phyloP scores from a whole-genome alignment of 2,329 filamentous ascomycete genomes.

The Hawksworthiomyces lignivorus region DNA sequence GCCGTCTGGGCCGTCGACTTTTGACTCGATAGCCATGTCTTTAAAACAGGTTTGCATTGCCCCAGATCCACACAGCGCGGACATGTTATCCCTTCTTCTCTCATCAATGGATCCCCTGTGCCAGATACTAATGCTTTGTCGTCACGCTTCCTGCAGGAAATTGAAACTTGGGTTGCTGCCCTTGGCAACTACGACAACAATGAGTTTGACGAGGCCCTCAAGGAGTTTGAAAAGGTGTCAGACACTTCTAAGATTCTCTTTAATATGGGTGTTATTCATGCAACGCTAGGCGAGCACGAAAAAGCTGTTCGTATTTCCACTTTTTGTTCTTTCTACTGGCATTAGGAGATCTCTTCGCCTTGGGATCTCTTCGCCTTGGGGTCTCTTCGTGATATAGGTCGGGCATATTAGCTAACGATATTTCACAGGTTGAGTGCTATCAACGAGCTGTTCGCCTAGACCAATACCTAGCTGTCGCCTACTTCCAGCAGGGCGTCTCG shows the following conservation, averaged over 20 bases:
- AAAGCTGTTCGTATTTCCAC: conserved; percentile 65
- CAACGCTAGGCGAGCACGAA: conserved; percentile 90
- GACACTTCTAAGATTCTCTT: conserved; percentile 98
- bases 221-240: conserved; percentile 75
- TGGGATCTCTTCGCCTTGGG: no score
- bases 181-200: conserved; percentile 92
- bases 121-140: no score
- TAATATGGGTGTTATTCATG: conserved; percentile 97
- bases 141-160: no score
- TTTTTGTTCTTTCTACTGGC: no score
- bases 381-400: no score
- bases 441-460: conserved; percentile 85
- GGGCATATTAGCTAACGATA: no score
- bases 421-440: conserved; percentile 93
- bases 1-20: not conserved
- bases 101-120: no score
- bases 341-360: no score
- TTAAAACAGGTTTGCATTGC: conserved; percentile 29
- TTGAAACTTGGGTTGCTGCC: conserved; percentile 95
- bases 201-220: conserved; percentile 85
- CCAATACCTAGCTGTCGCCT: conserved; percentile 92
- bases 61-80: no score
- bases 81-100: no score
- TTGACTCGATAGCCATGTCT: conserved; percentile 25
- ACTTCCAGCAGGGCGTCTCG: conserved; percentile 97